Conservation (phyloP, 768 basidiomycete species). For the Xerocomellus amylosporus region DNA sequence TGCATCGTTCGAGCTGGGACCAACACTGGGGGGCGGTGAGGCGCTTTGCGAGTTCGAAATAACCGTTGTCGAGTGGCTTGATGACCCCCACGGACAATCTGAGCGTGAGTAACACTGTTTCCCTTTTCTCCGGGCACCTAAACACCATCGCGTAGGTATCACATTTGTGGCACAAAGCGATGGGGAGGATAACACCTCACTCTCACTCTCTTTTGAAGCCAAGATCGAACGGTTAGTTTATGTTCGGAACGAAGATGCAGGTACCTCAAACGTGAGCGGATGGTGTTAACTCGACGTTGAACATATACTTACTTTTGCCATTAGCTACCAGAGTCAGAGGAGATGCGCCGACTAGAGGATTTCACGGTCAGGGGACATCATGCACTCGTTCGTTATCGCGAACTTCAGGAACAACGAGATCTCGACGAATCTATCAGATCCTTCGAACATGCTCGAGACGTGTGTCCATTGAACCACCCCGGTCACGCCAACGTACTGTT, state of each 20-base stretch:
- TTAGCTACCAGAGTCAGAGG: not conserved
- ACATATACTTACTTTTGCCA: not conserved
- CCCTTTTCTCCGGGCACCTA: not conserved
- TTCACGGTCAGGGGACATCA: not conserved
- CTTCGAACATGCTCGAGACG: conserved; percentile 9
- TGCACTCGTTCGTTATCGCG: not conserved
- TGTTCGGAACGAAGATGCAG: not conserved
- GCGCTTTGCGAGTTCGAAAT: not conserved
- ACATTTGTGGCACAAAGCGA: not conserved
- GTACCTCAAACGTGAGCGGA: not conserved
- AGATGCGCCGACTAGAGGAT: not conserved
- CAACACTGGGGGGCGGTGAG: conserved; percentile 7
- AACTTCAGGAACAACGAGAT: not conserved
- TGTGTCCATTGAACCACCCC: conserved; percentile 13
- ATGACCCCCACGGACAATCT: not conserved
- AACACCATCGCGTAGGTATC: not conserved
- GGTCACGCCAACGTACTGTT: conserved; percentile 6
- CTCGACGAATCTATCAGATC: conserved; percentile 21
- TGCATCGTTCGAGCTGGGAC: conserved; percentile 8
- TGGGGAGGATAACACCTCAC: no score
- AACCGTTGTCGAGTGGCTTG: not conserved
- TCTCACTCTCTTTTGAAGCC: not conserved
- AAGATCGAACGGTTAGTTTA: not conserved
- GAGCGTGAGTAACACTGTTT: not conserved
- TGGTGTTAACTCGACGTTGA: not conserved